These are phyloP conservation scores for Melanogaster broomeanus DNA, from an alignment of 768 basidiomycete genomes.

Conservation along the genomic window DNA sequence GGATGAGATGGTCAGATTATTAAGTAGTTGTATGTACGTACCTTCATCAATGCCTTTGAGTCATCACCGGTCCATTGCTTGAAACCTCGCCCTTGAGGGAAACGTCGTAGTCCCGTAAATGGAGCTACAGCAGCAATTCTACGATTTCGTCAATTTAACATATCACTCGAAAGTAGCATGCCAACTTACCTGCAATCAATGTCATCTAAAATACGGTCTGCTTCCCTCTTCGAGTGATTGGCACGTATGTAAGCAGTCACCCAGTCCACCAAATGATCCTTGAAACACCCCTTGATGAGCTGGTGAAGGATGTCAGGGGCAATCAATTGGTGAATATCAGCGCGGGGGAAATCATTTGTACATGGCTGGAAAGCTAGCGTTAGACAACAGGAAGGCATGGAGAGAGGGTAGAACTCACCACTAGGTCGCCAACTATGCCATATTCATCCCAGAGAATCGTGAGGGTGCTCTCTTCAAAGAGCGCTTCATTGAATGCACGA, in stretches of 20 bases:
- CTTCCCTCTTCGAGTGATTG: conserved; percentile 5
- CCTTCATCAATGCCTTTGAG: conserved; percentile 42
- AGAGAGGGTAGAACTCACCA: background rate
- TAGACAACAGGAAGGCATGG: background rate
- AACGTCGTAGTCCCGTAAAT: conserved; percentile 30
- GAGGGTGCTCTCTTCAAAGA: conserved; percentile 9
- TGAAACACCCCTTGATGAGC: conserved; percentile 35
- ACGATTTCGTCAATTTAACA: background rate
- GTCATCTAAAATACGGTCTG: conserved; percentile 24
- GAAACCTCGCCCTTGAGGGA: conserved; percentile 33
- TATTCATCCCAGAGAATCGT: conserved; percentile 18
- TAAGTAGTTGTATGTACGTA: conserved; percentile 2
- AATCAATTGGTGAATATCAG: conserved; percentile 33
- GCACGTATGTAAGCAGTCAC: conserved; percentile 22
- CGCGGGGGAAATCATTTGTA: conserved; percentile 30
- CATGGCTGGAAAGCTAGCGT: conserved; percentile 25
- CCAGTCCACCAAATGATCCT: conserved; percentile 38
- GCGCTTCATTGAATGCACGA: conserved; percentile 18
- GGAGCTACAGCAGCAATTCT: conserved; percentile 30
- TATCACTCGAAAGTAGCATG: background rate
- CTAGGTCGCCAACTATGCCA: conserved; percentile 5
- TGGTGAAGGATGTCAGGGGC: conserved; percentile 32
- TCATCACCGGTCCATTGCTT: conserved; percentile 42
- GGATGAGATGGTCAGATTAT: background rate
- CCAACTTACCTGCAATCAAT: conserved; percentile 29